A percentile compares a stretch with the other conserved stretches of the same genome.
These are phyloP conservation scores for Sporopachydermia quercuum DNA, from an alignment of 805 yeast species.

Conservation along the genomic window DNA sequence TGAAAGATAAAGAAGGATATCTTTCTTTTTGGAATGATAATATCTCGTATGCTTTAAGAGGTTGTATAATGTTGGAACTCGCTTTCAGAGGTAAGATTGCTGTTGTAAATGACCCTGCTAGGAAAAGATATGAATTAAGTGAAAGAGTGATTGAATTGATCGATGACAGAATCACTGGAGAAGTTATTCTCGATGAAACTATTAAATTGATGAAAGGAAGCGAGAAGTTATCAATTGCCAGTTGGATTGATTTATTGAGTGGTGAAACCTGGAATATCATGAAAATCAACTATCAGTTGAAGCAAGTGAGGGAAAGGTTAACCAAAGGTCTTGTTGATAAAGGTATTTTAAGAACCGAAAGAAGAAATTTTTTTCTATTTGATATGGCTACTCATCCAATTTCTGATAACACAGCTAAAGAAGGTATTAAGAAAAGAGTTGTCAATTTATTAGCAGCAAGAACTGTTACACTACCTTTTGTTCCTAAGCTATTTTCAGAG, in stretches of 20 bases:
- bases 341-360: constrained; percentile 89
- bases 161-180: constrained; percentile 83
- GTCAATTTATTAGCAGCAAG: constrained; percentile 57
- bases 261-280: constrained; percentile 97
- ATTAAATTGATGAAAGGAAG: constrained; percentile 78
- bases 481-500: constrained; percentile 54
- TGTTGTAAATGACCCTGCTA: constrained; percentile 81
- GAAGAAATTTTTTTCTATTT: constrained; percentile 83
- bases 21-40: constrained; percentile 97
- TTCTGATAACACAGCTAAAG: constrained; percentile 75
- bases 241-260: constrained; percentile 86
- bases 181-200: constrained; percentile 87
- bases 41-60: constrained; percentile 89
- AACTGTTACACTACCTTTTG: constrained; percentile 39
- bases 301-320: constrained; percentile 91
- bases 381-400: constrained; percentile 99
- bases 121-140: constrained; percentile 74
- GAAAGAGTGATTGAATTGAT: constrained; percentile 82
- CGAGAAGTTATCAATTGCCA: constrained; percentile 64
- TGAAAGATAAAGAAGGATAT: constrained; percentile 92
- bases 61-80: constrained; percentile 82
- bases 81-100: constrained; percentile 83
- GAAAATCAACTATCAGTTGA: constrained; percentile 88
- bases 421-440: constrained; percentile 59
- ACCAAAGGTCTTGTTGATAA: constrained; percentile 96